phyloP scores from a whole-genome alignment of 179 eudicot genomes.

The Gypsophila paniculata region DNA sequence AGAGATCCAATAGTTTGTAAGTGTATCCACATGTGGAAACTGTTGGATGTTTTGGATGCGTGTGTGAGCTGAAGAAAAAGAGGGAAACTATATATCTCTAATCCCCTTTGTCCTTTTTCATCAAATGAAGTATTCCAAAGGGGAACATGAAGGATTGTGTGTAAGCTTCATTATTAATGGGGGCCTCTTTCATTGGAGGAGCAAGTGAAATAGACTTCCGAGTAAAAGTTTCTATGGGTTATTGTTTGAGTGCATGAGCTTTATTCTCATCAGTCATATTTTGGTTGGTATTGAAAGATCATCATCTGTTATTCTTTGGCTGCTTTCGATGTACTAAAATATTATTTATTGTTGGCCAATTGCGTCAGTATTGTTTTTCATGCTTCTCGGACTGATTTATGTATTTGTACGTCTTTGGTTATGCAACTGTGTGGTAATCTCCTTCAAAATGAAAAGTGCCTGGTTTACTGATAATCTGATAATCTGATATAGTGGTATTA shows the following conservation, averaged over 20 bases:
- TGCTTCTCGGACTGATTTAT: background rate
- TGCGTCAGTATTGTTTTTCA: background rate
- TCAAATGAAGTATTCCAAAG: too few relatives aligned
- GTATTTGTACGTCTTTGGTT: background rate
- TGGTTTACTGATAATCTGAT: background rate
- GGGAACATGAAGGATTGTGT: background rate
- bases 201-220: background rate
- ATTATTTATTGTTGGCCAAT: background rate
- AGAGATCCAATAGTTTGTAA: too few relatives aligned
- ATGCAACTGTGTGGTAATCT: background rate
- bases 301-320: background rate
- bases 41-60: background rate
- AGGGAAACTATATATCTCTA: background rate
- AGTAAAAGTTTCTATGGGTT: too few relatives aligned
- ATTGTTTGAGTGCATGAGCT: background rate
- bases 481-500: background rate
- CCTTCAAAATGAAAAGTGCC: background rate
- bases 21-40: too few relatives aligned
- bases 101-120: too few relatives aligned
- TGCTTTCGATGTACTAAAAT: background rate
- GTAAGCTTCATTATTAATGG: background rate
- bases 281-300: background rate
- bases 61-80: background rate
- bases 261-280: background rate
- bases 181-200: background rate